Conservation (phyloP, 139 green algal species). For the Closterium sp. region DNA sequence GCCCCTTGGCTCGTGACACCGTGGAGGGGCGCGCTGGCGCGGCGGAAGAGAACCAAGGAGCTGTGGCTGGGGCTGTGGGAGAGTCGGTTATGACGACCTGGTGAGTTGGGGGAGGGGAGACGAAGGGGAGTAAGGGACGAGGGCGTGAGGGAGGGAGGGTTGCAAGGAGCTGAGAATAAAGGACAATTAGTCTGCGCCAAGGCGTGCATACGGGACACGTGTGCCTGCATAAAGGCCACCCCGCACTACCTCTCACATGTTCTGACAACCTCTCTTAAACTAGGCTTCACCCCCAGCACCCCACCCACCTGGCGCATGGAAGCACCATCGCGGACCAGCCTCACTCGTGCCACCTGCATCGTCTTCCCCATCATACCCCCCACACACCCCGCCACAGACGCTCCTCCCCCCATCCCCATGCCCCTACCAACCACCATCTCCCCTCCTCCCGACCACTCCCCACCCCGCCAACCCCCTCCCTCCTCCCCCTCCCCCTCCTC, state of each 20-base stretch:
- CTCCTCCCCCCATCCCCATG: neutral
- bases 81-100: neutral
- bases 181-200: no score
- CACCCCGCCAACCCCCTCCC: neutral
- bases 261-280: no score
- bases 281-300: no score
- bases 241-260: no score
- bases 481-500: neutral
- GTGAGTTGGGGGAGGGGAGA: neutral
- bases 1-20: neutral
- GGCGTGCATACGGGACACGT: no score
- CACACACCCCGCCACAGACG: neutral
- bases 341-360: neutral
- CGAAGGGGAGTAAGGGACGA: no score
- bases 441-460: neutral
- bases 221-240: no score
- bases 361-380: neutral
- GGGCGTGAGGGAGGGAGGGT: no score
- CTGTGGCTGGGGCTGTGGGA: no score
- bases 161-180: no score
- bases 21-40: neutral
- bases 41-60: neutral
- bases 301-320: neutral
- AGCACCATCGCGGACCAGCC: neutral
- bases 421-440: neutral